These are phyloP conservation scores for Glycyrrhiza uralensis DNA, from an alignment of 306 rosid species.

Conservation along the genomic window DNA sequence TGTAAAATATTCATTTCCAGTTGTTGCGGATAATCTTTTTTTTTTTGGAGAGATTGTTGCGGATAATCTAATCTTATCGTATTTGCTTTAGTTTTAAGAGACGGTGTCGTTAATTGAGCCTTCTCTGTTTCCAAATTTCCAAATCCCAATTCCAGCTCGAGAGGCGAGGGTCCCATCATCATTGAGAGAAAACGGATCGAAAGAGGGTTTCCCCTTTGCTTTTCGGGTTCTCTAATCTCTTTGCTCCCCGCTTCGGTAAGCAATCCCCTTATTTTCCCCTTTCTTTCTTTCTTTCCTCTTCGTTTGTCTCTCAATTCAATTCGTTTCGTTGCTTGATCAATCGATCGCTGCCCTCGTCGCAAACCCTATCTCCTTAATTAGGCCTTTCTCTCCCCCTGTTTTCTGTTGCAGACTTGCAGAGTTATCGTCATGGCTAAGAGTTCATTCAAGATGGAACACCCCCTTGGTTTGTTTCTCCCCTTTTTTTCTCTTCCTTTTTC, in stretches of 20 bases:
- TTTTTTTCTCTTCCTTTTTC: background rate
- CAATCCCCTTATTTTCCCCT: background rate
- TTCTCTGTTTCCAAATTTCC: no score
- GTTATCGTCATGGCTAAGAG: conserved; percentile 41
- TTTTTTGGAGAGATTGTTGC: no score
- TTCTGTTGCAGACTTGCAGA: conserved; percentile 36
- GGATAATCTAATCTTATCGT: no score
- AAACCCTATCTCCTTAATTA: conserved; percentile 30
- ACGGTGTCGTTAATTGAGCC: no score
- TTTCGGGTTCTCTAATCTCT: background rate
- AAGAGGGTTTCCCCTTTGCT: no score
- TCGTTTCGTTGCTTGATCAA: background rate
- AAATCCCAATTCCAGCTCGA: no score
- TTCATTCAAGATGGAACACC: conserved; percentile 52
- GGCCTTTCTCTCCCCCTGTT: background rate
- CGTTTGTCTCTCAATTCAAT: background rate
- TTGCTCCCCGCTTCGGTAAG: background rate
- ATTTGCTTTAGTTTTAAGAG: no score
- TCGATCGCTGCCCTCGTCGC: background rate
- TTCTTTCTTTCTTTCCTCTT: background rate
- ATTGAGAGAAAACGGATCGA: no score
- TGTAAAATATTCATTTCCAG: no score
- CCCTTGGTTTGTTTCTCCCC: conserved; percentile 37
- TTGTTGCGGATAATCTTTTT: no score
- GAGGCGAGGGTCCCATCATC: no score